Base-by-base conservation (phyloP, 2,329 filamentous ascomycete genomes). In the Parastagonospora nodorum region DNA sequence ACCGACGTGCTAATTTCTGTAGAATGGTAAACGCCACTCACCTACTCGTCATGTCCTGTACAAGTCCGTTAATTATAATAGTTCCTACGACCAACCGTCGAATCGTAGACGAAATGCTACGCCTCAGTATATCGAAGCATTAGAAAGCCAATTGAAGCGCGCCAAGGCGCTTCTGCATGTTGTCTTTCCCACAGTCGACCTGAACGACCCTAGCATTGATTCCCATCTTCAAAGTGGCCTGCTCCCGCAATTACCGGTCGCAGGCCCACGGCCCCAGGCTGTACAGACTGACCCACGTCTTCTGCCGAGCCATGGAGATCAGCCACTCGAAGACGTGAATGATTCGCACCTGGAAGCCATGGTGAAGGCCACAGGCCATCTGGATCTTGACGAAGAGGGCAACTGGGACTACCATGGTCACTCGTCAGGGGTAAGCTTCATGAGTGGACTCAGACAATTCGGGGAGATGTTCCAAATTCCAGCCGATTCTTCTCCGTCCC, bases 351-450 rank as follows among this genome's bases (percentile, higher is more conserved):
- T 99, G 24, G 87, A 93, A 68, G 96, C 92, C 27, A 97, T 99
- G 93, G 92, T 97, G 50, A 89, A 93, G 68, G 90, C 90, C 36
- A 91, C 93, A 2, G 94, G 93, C 31, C 89, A 92, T 69, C 81
- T 99, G 14, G 93, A 97, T 66, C 81, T 97, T 30, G 92, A 96
- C 64, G 93, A 97, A 61, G 86, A 87, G 63, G 93, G 93, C 36
- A 86, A 94, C 63, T 96, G 92, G 86, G 92, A 97, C 73, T 99
- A 96, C 66, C 91, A 96, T 68, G 94, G 94, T 41, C 89, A 90
- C 57, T 97, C 93, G 0, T 97, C 94, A 0, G 92, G 93, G 2
- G 83, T 92, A 37, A 90, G 93, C 56, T 99, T 97, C 71, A 82
- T 97, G 62, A 84, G 86, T 57, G 86, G 90, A 47, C 88, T 99